Evolutionary conservation across 805 yeast genomes (phyloP).

Genomic region (Millerago galiae): DNA sequence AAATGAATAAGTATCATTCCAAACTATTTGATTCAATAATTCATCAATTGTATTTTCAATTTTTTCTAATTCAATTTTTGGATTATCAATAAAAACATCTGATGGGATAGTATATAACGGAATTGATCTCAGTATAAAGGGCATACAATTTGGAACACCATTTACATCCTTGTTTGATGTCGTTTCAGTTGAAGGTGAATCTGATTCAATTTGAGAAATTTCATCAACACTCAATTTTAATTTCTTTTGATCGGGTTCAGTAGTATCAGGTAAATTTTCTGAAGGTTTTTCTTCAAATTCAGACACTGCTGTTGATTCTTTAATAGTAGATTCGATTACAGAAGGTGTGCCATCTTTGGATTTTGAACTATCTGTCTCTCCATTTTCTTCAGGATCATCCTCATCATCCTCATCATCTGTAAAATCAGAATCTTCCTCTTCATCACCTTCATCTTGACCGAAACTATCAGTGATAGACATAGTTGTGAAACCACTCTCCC

Average conservation of each 20-base stretch:
- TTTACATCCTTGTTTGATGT: conserved; percentile 24
- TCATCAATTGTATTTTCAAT: conserved; percentile 25
- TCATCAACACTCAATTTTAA: conserved; percentile 5
- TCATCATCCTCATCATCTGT: conserved; percentile 22
- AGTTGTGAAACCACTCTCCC: conserved; percentile 18
- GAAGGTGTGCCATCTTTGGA: not conserved
- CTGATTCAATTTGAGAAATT: conserved; percentile 3
- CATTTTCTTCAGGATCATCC: conserved; percentile 14
- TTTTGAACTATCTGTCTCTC: conserved; percentile 4
- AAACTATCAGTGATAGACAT: conserved; percentile 10
- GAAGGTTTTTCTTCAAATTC: not conserved
- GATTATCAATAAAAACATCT: conserved; percentile 35
- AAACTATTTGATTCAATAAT: conserved; percentile 21
- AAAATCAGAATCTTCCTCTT: conserved; percentile 16
- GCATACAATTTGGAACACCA: conserved; percentile 56
- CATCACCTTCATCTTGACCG: conserved; percentile 21
- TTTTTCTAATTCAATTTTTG: conserved; percentile 20
- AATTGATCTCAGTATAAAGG: conserved; percentile 59
- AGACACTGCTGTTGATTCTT: not conserved
- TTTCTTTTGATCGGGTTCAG: conserved; percentile 17
- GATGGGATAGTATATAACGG: conserved; percentile 60
- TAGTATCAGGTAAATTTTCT: conserved; percentile 7
- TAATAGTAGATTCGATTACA: not conserved
- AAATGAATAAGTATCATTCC: conserved; percentile 20
- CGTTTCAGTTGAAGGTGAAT: conserved; percentile 3